Evolutionary conservation across 129 eudicot genomes (phyloP).

Genomic region (Saussurea involucrata): DNA sequence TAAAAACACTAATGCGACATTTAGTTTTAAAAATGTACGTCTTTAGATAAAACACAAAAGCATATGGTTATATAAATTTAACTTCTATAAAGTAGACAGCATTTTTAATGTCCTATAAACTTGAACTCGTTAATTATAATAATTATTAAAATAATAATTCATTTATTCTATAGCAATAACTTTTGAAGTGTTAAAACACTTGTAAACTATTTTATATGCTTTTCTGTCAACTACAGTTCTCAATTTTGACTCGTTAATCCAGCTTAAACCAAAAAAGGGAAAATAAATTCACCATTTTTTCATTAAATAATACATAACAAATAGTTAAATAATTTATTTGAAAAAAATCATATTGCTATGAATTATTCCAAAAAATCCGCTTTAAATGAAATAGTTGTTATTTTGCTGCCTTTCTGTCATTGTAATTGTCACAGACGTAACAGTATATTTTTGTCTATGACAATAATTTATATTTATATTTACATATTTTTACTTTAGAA

Average conservation of each 20-base stretch:
- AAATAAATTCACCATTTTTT: too few relatives aligned
- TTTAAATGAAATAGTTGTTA: background rate
- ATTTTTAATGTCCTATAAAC: too few relatives aligned
- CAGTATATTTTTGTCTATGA: background rate
- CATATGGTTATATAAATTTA: too few relatives aligned
- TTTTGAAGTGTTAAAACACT: background rate
- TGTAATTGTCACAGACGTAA: background rate
- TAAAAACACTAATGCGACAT: too few relatives aligned
- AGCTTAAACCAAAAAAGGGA: too few relatives aligned
- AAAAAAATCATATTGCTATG: background rate
- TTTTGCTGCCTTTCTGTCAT: conserved; percentile 4
- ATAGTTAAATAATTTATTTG: background rate
- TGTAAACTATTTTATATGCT: background rate
- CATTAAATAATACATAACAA: background rate
- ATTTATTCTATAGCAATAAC: too few relatives aligned
- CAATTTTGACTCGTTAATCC: background rate
- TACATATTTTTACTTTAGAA: background rate
- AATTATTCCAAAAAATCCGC: background rate
- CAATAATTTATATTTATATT: background rate
- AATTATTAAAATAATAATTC: too few relatives aligned
- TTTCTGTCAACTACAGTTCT: background rate
- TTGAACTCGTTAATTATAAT: too few relatives aligned
- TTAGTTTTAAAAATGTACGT: too few relatives aligned
- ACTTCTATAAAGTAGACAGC: too few relatives aligned
- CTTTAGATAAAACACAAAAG: too few relatives aligned